Percentiles rank a stretch among this genome's conserved stretches.
Evolutionary conservation across 768 basidiomycete species (phyloP).

Genomic region (Suillus discolor): DNA sequence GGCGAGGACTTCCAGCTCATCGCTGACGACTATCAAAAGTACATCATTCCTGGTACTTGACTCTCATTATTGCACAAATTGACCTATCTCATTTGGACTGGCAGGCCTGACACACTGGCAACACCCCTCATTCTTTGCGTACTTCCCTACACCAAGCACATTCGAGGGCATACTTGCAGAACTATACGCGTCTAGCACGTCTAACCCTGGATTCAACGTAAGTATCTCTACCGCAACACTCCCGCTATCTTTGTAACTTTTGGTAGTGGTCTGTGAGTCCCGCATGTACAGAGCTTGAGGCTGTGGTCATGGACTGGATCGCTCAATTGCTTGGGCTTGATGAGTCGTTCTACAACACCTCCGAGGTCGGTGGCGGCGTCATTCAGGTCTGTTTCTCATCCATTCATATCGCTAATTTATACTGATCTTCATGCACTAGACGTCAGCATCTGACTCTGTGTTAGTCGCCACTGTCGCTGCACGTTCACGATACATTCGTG

Average conservation of each 20-base stretch:
- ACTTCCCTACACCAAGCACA: slow-evolving; percentile 78
- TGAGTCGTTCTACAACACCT: slow-evolving; percentile 62
- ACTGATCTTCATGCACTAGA: slow-evolving; percentile 43
- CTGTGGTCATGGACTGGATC: slow-evolving; percentile 89
- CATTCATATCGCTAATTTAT: not conserved
- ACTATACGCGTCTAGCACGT: slow-evolving; percentile 70
- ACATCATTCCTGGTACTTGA: slow-evolving; percentile 76
- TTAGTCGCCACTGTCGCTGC: slow-evolving; percentile 83
- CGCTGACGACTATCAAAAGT: slow-evolving; percentile 74
- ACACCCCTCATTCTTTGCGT: slow-evolving; percentile 88
- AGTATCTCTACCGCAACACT: slow-evolving; percentile 19
- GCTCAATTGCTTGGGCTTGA: slow-evolving; percentile 79
- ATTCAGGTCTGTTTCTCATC: slow-evolving; percentile 59
- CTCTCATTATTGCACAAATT: not conserved
- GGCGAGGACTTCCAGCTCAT: slow-evolving; percentile 81
- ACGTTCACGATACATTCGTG: slow-evolving; percentile 55
- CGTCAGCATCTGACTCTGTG: slow-evolving; percentile 82
- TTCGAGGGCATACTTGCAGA: slow-evolving; percentile 87
- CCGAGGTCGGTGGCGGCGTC: slow-evolving; percentile 77
- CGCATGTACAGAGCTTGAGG: slow-evolving; percentile 90
- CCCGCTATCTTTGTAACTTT: not conserved
- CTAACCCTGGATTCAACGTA: slow-evolving; percentile 91
- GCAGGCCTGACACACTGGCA: slow-evolving; percentile 89
- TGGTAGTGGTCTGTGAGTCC: slow-evolving; percentile 85
- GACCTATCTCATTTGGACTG: not conserved